Evolutionary conservation across 805 yeast genomes (phyloP), one percentile per base, ranked within the genome.

Genomic region (Saccharomycopsis fodiens): DNA sequence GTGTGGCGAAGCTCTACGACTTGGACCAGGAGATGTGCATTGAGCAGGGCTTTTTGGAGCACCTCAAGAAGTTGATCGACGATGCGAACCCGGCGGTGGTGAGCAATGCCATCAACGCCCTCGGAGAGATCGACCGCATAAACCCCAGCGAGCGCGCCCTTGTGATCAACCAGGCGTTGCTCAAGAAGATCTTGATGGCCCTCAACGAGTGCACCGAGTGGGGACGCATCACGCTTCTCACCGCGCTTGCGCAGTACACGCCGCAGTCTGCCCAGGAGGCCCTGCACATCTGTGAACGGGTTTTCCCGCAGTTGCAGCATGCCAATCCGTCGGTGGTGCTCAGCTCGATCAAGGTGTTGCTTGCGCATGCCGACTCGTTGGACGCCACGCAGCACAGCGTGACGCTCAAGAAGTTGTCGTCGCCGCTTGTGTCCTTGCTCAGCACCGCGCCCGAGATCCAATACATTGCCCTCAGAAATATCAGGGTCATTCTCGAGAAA

Each of bases 131-230:
- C 53, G 78, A 77, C 57, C 83, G 78, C 48, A 67, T 79, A 61
- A 83, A 79, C 52, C 76, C 76, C 5, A 70, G 68, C 42, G 72
- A 74, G 16, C 56, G 73, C 25, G 71, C 73, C 25, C 62, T 78
- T 49, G 61, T 61, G 16, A 65, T 73, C 48, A 66, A 60, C 42
- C 54, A 67, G 2, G 59, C 61, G 4, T 58, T 63, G 3, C 58
- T 75, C 30, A 67, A 64, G 46, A 84, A 80, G 60, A 73, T 93
- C 50, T 68, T 93, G 50, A 69, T 79, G 54, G 95, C 96, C 12
- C 70, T 93, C 53, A 91, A 91, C 62, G 99, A 93, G 66, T 91
- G 97, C 66, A 89, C 97, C 0, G 99, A 93, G 66, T 93, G 99
- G 99, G 98, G 98, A 8, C 76, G 98, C 58, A 84, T 93, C 53